Conservation (phyloP, 345 rosid genomes). For the Combretum micranthum region DNA sequence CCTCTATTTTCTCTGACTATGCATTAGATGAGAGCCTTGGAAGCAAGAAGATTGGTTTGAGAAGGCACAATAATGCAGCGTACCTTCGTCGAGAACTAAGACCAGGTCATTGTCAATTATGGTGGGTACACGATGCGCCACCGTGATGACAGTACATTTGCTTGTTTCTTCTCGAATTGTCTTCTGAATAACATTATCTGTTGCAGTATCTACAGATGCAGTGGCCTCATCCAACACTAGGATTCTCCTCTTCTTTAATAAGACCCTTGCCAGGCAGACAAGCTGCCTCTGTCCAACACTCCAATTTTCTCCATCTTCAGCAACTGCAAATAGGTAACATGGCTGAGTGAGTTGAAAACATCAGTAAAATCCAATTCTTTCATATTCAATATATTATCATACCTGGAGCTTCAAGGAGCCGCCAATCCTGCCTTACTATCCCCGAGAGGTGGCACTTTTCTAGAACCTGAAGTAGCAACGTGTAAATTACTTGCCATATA, state of each 20-base stretch:
- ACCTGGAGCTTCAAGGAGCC: slow-evolving; percentile 59
- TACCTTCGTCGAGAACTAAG: slow-evolving; percentile 79
- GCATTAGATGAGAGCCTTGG: too few relatives aligned
- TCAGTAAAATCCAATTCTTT: not conserved
- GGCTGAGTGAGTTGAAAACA: slow-evolving; percentile 1
- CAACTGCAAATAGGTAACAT: slow-evolving; percentile 31
- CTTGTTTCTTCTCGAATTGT: slow-evolving; percentile 69
- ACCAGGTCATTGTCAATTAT: slow-evolving; percentile 79
- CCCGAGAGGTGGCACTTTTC: slow-evolving; percentile 49
- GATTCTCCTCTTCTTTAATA: slow-evolving; percentile 59
- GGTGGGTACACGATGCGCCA: slow-evolving; percentile 82
- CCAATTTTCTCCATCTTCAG: slow-evolving; percentile 90
- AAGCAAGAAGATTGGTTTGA: too few relatives aligned
- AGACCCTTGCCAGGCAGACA: slow-evolving; percentile 70
- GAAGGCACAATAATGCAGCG: not conserved
- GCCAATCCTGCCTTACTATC: slow-evolving; percentile 40
- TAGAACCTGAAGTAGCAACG: slow-evolving; percentile 26
- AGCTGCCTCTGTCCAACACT: slow-evolving; percentile 95
- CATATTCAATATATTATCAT: not conserved
- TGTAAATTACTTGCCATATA: too few relatives aligned
- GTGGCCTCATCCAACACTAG: slow-evolving; percentile 84
- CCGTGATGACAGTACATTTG: slow-evolving; percentile 70
- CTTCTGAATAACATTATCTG: slow-evolving; percentile 68
- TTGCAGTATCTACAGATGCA: slow-evolving; percentile 80
- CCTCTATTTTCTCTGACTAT: too few relatives aligned